Base-by-base conservation (phyloP, 768 basidiomycete species). In the Sporobolomyces roseus region DNA sequence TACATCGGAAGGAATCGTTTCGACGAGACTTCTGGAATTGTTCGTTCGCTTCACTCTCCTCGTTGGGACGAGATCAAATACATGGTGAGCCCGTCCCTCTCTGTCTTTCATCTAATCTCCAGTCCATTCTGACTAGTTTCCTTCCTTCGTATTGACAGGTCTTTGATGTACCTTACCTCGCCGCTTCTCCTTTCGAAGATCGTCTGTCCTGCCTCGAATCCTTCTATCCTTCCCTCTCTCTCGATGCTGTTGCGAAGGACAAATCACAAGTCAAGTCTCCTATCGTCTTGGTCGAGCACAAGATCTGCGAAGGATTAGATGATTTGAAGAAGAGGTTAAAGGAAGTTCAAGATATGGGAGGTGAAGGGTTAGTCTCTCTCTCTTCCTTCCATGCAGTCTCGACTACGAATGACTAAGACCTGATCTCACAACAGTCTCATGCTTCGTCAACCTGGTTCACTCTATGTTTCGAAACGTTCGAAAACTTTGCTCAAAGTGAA, bases 301-400 rank as follows among this genome's bases (percentile, higher is more conserved):
- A 65, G 33, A 21, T 38, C 43, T 75, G 74, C 55, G 35, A 65
- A 23, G 73, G 70, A 16, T 21, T 48, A 30, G 72, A 61, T 10
- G 56, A 72, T 17, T 27, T 75, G 16, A n/a, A 46, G 29, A 36
- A 48, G 43, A 48, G 25, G 45, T 33, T 74, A 38, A 30, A 41
- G 23, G 49, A 55, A 19, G 61, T 75, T 2, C 51, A 68, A 55
- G 17, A 23, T 2, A 1, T 46, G 3, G 70, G 68, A 0, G 74
- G 74, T 0, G 74, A 75, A 51, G 74, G 74, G 73, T 67, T 17
- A 19, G n/a, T n/a, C n/a, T n/a, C n/a, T n/a, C n/a, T n/a, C n/a
- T n/a, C n/a, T n/a, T n/a, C n/a, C 13, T 10, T 13, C 23, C 53
- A n/a, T n/a, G n/a, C n/a, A n/a, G n/a, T n/a, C n/a, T n/a, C n/a